Conservation (phyloP, 148 eudicot genomes). For the Dysphania ambrosioides region DNA sequence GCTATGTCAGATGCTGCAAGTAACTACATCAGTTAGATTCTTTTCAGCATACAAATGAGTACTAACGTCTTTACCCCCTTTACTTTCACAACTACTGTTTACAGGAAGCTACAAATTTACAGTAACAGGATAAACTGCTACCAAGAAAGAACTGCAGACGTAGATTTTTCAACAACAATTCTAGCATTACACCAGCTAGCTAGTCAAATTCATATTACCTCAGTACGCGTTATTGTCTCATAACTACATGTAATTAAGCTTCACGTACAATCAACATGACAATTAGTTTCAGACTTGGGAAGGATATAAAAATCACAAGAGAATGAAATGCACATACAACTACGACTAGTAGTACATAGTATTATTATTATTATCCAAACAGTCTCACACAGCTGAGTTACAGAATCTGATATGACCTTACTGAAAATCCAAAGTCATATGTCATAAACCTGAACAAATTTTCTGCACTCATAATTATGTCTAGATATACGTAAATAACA, state of each 20-base stretch:
- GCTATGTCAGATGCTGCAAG: background rate
- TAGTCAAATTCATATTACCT: background rate
- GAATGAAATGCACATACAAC: background rate
- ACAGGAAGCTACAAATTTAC: background rate
- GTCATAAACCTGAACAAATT: slow-evolving; percentile 17
- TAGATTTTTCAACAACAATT: too few species aligned
- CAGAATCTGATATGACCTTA: slow-evolving; percentile 18
- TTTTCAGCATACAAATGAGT: background rate
- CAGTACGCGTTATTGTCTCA: too few species aligned
- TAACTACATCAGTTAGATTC: background rate
- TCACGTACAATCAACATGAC: background rate
- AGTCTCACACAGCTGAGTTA: slow-evolving; percentile 1
- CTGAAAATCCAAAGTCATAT: slow-evolving; percentile 11
- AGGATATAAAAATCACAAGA: background rate
- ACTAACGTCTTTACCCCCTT: background rate
- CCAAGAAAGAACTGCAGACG: too few species aligned
- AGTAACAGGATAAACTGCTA: background rate
- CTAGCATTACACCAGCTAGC: background rate
- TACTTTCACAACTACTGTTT: background rate
- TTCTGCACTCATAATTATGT: slow-evolving; percentile 19
- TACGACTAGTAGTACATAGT: background rate
- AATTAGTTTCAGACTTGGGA: background rate
- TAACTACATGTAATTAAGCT: too few species aligned
- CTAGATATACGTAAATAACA: slow-evolving; percentile 7
- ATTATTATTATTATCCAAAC: background rate